Evolutionary conservation across 2,329 filamentous ascomycete species (phyloP).

Genomic region (Nigrospora oryzae): DNA sequence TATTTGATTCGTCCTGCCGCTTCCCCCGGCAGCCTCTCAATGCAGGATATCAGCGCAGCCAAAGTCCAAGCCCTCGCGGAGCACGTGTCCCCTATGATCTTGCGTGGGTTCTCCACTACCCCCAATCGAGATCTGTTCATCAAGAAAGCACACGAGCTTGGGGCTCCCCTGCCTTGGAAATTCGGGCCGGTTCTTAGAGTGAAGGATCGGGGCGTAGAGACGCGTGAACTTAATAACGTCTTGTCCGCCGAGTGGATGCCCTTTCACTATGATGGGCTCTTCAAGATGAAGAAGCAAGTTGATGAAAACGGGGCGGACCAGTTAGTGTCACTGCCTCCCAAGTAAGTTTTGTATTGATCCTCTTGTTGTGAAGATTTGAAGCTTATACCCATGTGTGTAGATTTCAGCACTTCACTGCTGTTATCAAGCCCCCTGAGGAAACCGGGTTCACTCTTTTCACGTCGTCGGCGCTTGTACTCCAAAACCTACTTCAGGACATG

Average conservation of each 20-base stretch:
- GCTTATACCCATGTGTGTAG: slow-evolving; percentile 10
- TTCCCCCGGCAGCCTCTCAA: slow-evolving; percentile 21
- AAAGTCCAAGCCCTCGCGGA: slow-evolving; percentile 38
- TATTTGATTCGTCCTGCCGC: slow-evolving; percentile 28
- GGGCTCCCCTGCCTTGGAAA: slow-evolving; percentile 40
- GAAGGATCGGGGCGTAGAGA: slow-evolving; percentile 35
- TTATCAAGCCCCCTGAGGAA: slow-evolving; percentile 34
- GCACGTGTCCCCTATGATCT: slow-evolving; percentile 41
- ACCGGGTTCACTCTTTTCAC: slow-evolving; percentile 48
- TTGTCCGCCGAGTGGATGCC: slow-evolving; percentile 47
- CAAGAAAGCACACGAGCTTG: slow-evolving; percentile 36
- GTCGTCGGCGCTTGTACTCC: slow-evolving; percentile 39
- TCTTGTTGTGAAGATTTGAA: too few species aligned
- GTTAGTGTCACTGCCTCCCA: slow-evolving; percentile 32
- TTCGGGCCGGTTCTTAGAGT: slow-evolving; percentile 43
- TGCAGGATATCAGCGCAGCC: slow-evolving; percentile 32
- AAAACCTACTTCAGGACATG: slow-evolving; percentile 30
- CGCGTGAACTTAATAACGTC: slow-evolving; percentile 40
- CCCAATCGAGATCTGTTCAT: slow-evolving; percentile 34
- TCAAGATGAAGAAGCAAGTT: slow-evolving; percentile 37
- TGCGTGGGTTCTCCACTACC: slow-evolving; percentile 42
- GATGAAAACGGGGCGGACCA: slow-evolving; percentile 27
- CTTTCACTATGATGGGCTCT: slow-evolving; percentile 49
- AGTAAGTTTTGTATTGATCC: slow-evolving; percentile 15
- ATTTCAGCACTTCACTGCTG: slow-evolving; percentile 44